phyloP scores from a whole-genome alignment of 2,329 filamentous ascomycete genomes.

The Blastomyces emzantsi region DNA sequence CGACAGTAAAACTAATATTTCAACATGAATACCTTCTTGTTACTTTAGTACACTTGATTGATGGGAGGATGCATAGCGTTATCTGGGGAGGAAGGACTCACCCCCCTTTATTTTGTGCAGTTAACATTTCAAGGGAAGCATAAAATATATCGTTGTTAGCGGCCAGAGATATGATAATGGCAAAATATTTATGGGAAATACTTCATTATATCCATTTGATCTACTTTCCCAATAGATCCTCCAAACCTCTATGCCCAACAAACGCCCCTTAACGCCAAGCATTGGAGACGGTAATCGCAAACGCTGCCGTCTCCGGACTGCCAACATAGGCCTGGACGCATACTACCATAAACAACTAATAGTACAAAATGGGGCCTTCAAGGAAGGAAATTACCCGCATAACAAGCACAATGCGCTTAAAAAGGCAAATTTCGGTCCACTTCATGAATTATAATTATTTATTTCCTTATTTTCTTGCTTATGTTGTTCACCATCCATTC shows the following conservation, averaged over 20 bases:
- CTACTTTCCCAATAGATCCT: neutral
- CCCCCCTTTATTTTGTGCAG: neutral
- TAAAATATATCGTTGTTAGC: neutral
- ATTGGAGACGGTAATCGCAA: neutral
- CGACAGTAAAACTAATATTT: neutral
- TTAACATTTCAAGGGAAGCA: neutral
- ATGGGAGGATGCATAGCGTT: neutral
- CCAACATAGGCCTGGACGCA: neutral
- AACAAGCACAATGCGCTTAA: neutral
- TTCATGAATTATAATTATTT: neutral
- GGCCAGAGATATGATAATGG: neutral
- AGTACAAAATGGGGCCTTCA: neutral
- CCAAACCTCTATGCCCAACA: neutral
- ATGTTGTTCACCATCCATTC: slow-evolving; percentile 10
- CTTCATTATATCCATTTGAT: neutral
- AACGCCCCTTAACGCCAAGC: neutral
- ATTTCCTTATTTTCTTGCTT: too few species aligned
- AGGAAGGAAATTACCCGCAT: neutral
- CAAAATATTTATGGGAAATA: neutral
- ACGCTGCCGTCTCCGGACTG: neutral
- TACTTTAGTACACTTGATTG: too few species aligned
- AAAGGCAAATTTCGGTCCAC: neutral
- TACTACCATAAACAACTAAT: neutral
- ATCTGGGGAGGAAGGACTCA: neutral
- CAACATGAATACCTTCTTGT: neutral